These are phyloP conservation scores for Mediolabrus comicus DNA, from an alignment of 108 stramenopile species.

Conservation along the genomic window DNA sequence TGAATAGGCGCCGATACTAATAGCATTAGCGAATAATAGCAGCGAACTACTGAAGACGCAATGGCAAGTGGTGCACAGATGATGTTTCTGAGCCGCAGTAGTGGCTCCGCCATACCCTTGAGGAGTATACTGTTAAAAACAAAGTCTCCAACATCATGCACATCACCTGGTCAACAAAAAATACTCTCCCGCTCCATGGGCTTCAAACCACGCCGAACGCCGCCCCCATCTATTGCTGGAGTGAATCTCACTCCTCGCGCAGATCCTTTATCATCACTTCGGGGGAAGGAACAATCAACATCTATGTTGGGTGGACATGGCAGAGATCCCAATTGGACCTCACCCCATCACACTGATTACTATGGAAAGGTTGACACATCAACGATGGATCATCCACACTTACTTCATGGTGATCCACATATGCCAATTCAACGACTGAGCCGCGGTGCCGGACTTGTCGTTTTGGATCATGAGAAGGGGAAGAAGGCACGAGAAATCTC, in stretches of 20 bases:
- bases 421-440: constrained; percentile 29
- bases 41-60: no score
- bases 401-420: constrained; percentile 44
- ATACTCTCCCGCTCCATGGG: constrained; percentile 7
- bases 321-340: constrained; percentile 17
- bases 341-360: constrained; percentile 44
- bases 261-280: constrained; percentile 15
- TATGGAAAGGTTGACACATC: constrained; percentile 31
- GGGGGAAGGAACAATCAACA: not conserved
- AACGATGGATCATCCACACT: constrained; percentile 23
- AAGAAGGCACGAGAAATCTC: constrained; percentile 9
- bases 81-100: not conserved
- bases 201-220: constrained; percentile 43
- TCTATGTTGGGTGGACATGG: constrained; percentile 10
- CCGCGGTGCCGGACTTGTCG: constrained; percentile 19
- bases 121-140: not conserved
- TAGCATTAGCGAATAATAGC: no score
- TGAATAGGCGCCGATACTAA: no score
- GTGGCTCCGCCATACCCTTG: not conserved
- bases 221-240: constrained; percentile 33
- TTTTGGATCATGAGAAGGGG: constrained; percentile 4
- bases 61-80: no score
- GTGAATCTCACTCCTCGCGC: constrained; percentile 31
- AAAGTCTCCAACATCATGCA: not conserved
- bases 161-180: not conserved